Conservation (phyloP, 202 grass and related monocot genomes). For the Brachypodium distachyon region DNA sequence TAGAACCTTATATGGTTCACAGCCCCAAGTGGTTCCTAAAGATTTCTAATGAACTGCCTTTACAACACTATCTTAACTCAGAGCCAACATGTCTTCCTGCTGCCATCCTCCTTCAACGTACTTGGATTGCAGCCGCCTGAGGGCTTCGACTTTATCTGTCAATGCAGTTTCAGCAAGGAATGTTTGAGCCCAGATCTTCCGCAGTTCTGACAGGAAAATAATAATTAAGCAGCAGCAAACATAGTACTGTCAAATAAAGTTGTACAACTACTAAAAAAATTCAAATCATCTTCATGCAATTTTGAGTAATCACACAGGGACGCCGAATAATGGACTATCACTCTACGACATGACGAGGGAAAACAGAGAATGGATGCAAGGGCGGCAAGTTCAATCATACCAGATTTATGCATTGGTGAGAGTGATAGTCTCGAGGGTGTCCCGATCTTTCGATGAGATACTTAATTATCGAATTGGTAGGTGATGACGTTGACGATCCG, state of each 20-base stretch:
- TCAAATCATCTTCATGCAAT: background rate
- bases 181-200: slow-evolving; percentile 53
- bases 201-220: slow-evolving; percentile 15
- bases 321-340: background rate
- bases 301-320: background rate
- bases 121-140: slow-evolving; percentile 42
- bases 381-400: slow-evolving; percentile 31
- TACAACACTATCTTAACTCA: slow-evolving; percentile 1
- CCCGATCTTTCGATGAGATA: too few species aligned
- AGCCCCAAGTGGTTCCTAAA: too few species aligned
- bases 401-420: slow-evolving; percentile 54
- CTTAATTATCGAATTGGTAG: too few species aligned
- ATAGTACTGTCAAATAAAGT: background rate
- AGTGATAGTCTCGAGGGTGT: too few species aligned
- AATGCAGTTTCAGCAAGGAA: slow-evolving; percentile 28
- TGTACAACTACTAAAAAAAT: slow-evolving; percentile 1
- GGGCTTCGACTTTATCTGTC: slow-evolving; percentile 20
- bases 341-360: background rate
- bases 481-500: too few species aligned
- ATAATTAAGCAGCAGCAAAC: background rate
- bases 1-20: too few species aligned
- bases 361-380: background rate
- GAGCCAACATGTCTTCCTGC: slow-evolving; percentile 17
- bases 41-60: too few species aligned
- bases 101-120: slow-evolving; percentile 51